Base-by-base conservation (phyloP, 1,139 yeast species). In the Kodamaea arcana region DNA sequence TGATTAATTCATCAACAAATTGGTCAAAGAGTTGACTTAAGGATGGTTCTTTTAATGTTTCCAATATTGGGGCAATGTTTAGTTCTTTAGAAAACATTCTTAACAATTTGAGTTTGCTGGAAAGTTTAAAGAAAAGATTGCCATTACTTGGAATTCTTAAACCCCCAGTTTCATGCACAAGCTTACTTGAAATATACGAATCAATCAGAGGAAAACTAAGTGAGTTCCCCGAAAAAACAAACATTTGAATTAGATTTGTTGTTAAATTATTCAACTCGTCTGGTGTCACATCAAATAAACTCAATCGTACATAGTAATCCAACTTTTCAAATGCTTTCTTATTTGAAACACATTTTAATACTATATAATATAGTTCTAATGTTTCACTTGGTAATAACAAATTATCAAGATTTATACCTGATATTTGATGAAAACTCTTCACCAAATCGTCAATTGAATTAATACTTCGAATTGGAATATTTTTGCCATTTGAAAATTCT, bases 371-470 rank as follows among this genome's bases (percentile, higher is more conserved):
- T 28, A 21, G 15, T 29, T 30, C 28, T 14, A 31, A 27, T 6
- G 13, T 8, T 8, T 22, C 36, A 12, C 12, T 35, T 31, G 34
- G 47, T 37, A 3, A 7, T 9, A 36, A 22, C 26, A 51, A 27
- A 12, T 45, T 35, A 21, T 33, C 41, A 4, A 52, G 31, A 24
- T 46, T 47, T n/a, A 57, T 24, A 15, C 37, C 33, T 17, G 41
- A 41, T n/a, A 56, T 43, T 13, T 44, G 41, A 12, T 41, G 32
- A 7, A 52, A 44, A 21, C 48, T 47, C 11, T 41, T 27, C 0
- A 51, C 47, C 32, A 61, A 44, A 8, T 42, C 43, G 14, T 46
- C 40, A 7, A 49, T 27, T 1, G 58, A 49, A 16, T 45, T 45
- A n/a, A 53, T 41, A 12, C 50, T 48, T 29, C 44, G 42, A 4